phyloP scores from a whole-genome alignment of 331 rosid genomes.

The Dryas integrifolia region DNA sequence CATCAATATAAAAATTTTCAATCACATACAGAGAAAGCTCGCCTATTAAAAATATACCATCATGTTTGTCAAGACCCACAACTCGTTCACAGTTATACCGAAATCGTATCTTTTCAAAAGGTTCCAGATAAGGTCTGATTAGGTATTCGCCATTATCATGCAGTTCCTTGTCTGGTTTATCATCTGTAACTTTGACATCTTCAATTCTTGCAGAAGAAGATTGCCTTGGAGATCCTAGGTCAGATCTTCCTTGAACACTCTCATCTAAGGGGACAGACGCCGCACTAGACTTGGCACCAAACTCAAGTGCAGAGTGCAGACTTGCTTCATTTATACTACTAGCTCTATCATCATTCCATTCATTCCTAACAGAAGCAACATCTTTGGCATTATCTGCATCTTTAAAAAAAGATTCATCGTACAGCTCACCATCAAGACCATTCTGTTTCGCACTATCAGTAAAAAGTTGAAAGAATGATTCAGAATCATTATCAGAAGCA shows the following conservation, averaged over 20 bases:
- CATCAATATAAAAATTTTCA: constrained; percentile 85
- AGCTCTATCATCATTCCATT: constrained; percentile 87
- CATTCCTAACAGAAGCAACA: constrained; percentile 54
- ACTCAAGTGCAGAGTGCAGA: constrained; percentile 93
- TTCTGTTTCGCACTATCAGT: constrained; percentile 51
- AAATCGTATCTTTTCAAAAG: constrained; percentile 75
- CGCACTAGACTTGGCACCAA: constrained; percentile 80
- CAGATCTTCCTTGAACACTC: constrained; percentile 75
- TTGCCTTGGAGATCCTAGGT: constrained; percentile 74
- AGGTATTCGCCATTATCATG: constrained; percentile 89
- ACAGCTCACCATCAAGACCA: constrained; percentile 55
- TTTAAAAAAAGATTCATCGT: constrained; percentile 52
- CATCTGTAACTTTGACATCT: constrained; percentile 59
- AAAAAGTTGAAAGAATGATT: constrained; percentile 58
- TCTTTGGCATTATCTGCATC: constrained; percentile 56
- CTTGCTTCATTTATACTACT: constrained; percentile 92
- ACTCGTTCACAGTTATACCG: constrained; percentile 96
- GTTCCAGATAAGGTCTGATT: constrained; percentile 93
- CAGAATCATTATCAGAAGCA: constrained; percentile 56
- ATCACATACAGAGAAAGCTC: constrained; percentile 89
- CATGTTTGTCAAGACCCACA: constrained; percentile 96
- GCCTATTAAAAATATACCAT: constrained; percentile 94
- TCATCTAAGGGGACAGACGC: constrained; percentile 68
- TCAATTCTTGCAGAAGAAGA: constrained; percentile 67
- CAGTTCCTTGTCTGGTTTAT: constrained; percentile 73